phyloP scores from a whole-genome alignment of 176 grass and related monocot species.

The Cenchrus purpureus region DNA sequence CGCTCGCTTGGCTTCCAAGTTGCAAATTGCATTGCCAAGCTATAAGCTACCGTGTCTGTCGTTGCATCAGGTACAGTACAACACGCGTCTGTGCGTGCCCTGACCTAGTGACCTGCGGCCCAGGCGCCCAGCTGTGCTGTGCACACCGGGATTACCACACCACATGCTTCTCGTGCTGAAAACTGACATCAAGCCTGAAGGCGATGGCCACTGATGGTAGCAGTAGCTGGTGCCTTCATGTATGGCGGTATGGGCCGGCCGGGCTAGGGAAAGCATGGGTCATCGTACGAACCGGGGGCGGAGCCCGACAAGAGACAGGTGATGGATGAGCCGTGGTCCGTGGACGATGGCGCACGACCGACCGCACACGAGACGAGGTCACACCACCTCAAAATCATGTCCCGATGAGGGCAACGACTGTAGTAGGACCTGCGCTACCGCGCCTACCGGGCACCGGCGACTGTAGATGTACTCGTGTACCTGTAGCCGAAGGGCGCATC shows the following conservation, averaged over 20 bases:
- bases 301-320: not conserved
- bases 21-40: not conserved
- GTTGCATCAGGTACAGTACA: not conserved
- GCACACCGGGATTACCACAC: not conserved
- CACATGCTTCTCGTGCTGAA: not conserved
- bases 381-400: too few species aligned
- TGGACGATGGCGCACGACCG: too few species aligned
- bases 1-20: conserved; percentile 10
- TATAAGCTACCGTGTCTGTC: not conserved
- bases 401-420: too few species aligned
- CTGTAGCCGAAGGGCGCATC: not conserved
- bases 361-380: too few species aligned
- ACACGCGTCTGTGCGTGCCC: not conserved
- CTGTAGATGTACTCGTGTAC: not conserved
- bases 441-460: not conserved
- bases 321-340: not conserved
- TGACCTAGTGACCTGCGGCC: not conserved
- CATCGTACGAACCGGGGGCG: not conserved
- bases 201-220: not conserved
- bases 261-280: not conserved
- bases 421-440: not conserved
- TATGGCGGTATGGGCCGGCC: not conserved
- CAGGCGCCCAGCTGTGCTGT: too few species aligned
- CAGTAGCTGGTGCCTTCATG: not conserved
- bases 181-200: not conserved